These are phyloP conservation scores for Cladosporium sp. DNA, from an alignment of 2,329 filamentous ascomycete species.

Conservation along the genomic window DNA sequence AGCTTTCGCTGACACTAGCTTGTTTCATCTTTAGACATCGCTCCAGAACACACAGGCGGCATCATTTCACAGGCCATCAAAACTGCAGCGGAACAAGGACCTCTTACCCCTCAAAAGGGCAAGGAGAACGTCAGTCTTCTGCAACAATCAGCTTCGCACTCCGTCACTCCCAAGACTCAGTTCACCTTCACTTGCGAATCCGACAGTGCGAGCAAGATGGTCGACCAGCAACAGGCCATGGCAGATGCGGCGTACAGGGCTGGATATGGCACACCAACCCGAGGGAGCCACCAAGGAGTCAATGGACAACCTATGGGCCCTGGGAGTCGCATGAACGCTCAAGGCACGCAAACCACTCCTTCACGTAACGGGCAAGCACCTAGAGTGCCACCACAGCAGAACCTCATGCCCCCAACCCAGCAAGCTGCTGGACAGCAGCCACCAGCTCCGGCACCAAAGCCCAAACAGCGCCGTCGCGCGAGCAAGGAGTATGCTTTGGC, in stretches of 20 bases:
- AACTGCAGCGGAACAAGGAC: slow-evolving; percentile 71
- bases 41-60: slow-evolving; percentile 49
- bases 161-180: slow-evolving; percentile 69
- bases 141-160: slow-evolving; percentile 63
- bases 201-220: slow-evolving; percentile 76
- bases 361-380: slow-evolving; percentile 10
- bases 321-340: slow-evolving; percentile 14
- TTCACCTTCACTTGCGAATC: slow-evolving; percentile 98
- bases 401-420: slow-evolving; percentile 15
- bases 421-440: slow-evolving; percentile 28
- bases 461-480: slow-evolving; percentile 60
- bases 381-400: slow-evolving; percentile 13
- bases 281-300: slow-evolving; percentile 5
- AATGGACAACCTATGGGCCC: background rate
- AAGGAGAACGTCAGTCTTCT: slow-evolving; percentile 79
- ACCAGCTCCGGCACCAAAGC: slow-evolving; percentile 49
- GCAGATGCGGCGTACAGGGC: slow-evolving; percentile 23
- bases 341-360: slow-evolving; percentile 33
- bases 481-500: slow-evolving; percentile 72
- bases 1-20: background rate
- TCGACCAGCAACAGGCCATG: slow-evolving; percentile 38
- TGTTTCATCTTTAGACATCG: slow-evolving; percentile 42
- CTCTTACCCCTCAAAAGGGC: slow-evolving; percentile 57
- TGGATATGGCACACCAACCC: slow-evolving; percentile 14
- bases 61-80: slow-evolving; percentile 93